Conservation (phyloP, 1,284 basidiomycete species). For the Cutaneotrichosporon cutaneum region DNA sequence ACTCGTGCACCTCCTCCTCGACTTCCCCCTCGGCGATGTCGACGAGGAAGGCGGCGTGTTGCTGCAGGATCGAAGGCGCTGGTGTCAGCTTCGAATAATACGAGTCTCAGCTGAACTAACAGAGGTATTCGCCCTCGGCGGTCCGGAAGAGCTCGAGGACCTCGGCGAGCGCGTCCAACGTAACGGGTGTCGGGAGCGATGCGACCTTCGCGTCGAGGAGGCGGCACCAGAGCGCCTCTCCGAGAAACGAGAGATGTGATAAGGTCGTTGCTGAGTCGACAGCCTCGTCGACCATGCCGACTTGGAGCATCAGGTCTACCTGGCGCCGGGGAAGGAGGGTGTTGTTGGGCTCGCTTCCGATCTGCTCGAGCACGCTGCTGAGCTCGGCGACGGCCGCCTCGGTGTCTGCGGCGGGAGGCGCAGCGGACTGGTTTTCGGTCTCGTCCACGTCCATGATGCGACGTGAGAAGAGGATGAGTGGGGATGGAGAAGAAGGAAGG, state of each 20-base stretch:
- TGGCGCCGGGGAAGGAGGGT: slow-evolving; percentile 35
- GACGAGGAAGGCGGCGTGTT: slow-evolving; percentile 68
- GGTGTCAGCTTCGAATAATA: slow-evolving; percentile 18
- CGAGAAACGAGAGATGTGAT: slow-evolving; percentile 33
- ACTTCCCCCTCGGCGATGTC: slow-evolving; percentile 24
- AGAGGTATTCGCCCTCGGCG: slow-evolving; percentile 77
- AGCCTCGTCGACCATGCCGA: slow-evolving; percentile 31
- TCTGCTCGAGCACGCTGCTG: slow-evolving; percentile 26
- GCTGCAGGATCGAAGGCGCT: slow-evolving; percentile 71
- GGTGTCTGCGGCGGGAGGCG: neutral
- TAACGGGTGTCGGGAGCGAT: slow-evolving; percentile 20
- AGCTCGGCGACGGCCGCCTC: slow-evolving; percentile 30
- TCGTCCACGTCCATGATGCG: slow-evolving; percentile 8
- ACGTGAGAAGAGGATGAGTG: neutral
- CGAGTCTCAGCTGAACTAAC: slow-evolving; percentile 57
- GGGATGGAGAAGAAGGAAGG: neutral
- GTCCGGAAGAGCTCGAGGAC: slow-evolving; percentile 64
- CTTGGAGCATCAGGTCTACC: slow-evolving; percentile 33
- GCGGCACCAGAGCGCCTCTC: slow-evolving; percentile 39
- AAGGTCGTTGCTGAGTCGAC: slow-evolving; percentile 24
- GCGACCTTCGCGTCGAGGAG: slow-evolving; percentile 33
- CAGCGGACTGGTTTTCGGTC: neutral
- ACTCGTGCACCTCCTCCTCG: slow-evolving; percentile 50
- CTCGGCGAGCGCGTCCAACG: slow-evolving; percentile 58
- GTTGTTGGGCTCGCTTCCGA: slow-evolving; percentile 36